These are phyloP conservation scores for Backusella tarrabulga DNA, from an alignment of 192 early-diverging fungal species.

Conservation along the genomic window DNA sequence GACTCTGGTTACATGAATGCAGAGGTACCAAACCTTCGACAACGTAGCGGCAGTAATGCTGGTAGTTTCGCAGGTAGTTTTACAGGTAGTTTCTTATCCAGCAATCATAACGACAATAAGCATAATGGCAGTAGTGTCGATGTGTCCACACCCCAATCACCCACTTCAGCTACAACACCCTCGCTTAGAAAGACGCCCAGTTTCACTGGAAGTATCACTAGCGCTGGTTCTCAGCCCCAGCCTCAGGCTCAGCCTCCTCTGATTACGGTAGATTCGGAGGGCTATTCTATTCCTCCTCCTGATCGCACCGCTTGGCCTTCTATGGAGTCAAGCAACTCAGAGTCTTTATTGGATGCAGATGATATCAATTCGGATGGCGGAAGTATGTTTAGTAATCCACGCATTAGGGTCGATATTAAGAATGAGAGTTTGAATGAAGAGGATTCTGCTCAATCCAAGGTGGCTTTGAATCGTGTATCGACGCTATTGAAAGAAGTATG, in stretches of 20 bases:
- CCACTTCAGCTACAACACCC: slow-evolving; percentile 8
- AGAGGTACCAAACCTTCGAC: neutral
- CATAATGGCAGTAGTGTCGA: neutral
- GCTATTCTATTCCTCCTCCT: slow-evolving; percentile 51
- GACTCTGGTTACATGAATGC: slow-evolving; percentile 9
- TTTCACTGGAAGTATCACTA: slow-evolving; percentile 16
- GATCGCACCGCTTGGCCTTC: slow-evolving; percentile 39
- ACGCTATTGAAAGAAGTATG: slow-evolving; percentile 36
- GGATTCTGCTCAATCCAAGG: slow-evolving; percentile 22
- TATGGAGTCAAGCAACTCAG: slow-evolving; percentile 2
- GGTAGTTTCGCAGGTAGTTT: slow-evolving; percentile 10
- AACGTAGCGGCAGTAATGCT: slow-evolving; percentile 8
- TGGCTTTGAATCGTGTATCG: slow-evolving; percentile 34
- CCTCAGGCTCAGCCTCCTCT: slow-evolving; percentile 25
- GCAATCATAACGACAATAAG: neutral
- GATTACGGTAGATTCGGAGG: slow-evolving; percentile 46
- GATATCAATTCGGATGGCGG: slow-evolving; percentile 16
- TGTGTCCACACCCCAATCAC: neutral
- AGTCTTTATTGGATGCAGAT: slow-evolving; percentile 16
- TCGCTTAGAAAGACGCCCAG: slow-evolving; percentile 13
- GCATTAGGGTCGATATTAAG: slow-evolving; percentile 44
- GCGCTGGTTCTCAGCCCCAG: neutral
- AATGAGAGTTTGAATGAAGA: slow-evolving; percentile 27
- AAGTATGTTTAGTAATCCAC: slow-evolving; percentile 18
- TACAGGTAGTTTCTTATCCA: neutral